Evolutionary conservation across 2,329 filamentous ascomycete genomes (phyloP).

Genomic region (Colletotrichum australisinense): DNA sequence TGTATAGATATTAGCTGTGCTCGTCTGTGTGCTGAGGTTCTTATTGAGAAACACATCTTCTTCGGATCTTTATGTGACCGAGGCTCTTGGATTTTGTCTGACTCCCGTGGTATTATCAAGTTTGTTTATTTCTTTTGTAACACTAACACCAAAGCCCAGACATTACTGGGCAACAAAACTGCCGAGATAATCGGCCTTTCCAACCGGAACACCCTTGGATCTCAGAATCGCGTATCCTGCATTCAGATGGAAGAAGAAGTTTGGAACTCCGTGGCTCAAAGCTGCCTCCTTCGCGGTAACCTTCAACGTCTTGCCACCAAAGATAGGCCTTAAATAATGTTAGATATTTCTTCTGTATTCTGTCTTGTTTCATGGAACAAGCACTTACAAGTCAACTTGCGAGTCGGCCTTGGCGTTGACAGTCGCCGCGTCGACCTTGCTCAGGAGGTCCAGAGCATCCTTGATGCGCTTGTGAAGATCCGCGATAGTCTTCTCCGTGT

Average conservation of each 20-base stretch:
- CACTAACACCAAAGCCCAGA: not conserved
- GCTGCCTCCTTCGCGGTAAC: conserved; percentile 51
- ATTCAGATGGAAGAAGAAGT: conserved; percentile 70
- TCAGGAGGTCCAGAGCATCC: conserved; percentile 44
- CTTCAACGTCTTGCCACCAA: conserved; percentile 27
- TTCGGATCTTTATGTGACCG: too few species aligned
- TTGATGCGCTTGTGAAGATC: conserved; percentile 43
- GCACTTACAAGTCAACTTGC: conserved; percentile 41
- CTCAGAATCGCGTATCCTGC: conserved; percentile 69
- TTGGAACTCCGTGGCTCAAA: conserved; percentile 60
- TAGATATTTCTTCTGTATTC: not conserved
- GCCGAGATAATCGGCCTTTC: conserved; percentile 66
- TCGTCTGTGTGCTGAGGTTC: too few species aligned
- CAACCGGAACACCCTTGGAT: conserved; percentile 65
- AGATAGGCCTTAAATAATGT: conserved; percentile 12
- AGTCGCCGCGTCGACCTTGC: conserved; percentile 39
- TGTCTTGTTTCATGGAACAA: too few species aligned
- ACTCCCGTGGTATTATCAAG: not conserved
- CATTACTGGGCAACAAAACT: conserved; percentile 12
- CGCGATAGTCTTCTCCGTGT: conserved; percentile 47
- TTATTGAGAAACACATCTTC: too few species aligned
- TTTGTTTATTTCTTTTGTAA: not conserved
- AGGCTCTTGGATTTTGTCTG: not conserved
- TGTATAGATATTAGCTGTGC: too few species aligned
- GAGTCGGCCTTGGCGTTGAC: conserved; percentile 42